phyloP scores from a whole-genome alignment of 768 basidiomycete species.

The Kwoniella shandongensis region DNA sequence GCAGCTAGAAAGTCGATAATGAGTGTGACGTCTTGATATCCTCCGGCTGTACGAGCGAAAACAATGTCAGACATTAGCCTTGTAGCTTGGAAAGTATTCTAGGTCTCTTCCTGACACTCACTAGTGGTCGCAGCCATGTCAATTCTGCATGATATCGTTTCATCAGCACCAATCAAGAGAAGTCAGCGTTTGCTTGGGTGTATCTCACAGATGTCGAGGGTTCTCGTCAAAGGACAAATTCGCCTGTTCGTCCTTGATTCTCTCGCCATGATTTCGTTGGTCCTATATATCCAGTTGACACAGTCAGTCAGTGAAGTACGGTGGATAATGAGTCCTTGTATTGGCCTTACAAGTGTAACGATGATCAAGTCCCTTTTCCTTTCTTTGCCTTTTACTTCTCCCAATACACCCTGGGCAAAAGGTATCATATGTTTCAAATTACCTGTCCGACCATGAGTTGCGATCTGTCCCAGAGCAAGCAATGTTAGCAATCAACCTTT shows the following conservation, averaged over 20 bases:
- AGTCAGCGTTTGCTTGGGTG: too few species aligned
- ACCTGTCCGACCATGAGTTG: slow-evolving; percentile 59
- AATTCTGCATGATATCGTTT: slow-evolving; percentile 31
- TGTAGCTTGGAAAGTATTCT: not conserved
- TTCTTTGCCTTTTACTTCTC: slow-evolving; percentile 35
- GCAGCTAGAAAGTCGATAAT: slow-evolving; percentile 75
- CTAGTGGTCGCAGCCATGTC: slow-evolving; percentile 61
- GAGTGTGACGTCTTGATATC: slow-evolving; percentile 72
- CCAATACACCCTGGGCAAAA: slow-evolving; percentile 54
- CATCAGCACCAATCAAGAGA: slow-evolving; percentile 17
- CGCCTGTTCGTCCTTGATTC: slow-evolving; percentile 53
- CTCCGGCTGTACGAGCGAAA: slow-evolving; percentile 58
- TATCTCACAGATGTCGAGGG: slow-evolving; percentile 58
- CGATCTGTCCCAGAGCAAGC: too few species aligned
- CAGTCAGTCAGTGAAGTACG: not conserved
- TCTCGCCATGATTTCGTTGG: slow-evolving; percentile 61
- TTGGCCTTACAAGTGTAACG: slow-evolving; percentile 58
- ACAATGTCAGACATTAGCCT: too few species aligned
- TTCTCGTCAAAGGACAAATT: slow-evolving; percentile 56
- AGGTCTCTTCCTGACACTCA: slow-evolving; percentile 35
- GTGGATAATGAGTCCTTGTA: too few species aligned
- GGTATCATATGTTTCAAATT: slow-evolving; percentile 50
- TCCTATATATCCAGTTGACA: slow-evolving; percentile 52
- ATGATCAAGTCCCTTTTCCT: slow-evolving; percentile 56
- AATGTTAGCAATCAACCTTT: too few species aligned